phyloP scores from a whole-genome alignment of 345 rosid species.

The Lepidium didymum region DNA sequence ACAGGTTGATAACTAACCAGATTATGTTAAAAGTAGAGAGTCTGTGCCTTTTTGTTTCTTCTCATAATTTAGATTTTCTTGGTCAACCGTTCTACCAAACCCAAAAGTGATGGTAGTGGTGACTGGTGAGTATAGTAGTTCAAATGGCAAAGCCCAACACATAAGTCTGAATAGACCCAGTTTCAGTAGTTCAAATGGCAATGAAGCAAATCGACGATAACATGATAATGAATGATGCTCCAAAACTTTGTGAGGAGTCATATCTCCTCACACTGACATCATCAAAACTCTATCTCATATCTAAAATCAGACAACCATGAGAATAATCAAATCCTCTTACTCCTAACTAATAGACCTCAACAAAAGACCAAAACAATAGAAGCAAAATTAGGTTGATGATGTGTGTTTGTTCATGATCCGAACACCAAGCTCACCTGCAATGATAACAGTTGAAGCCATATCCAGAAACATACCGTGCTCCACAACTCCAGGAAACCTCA shows the following conservation, averaged over 20 bases:
- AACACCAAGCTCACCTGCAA: constrained; percentile 82
- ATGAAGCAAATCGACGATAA: background rate
- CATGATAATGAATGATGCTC: background rate
- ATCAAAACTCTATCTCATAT: background rate
- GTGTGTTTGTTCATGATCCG: constrained; percentile 45
- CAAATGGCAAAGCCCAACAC: constrained; percentile 9
- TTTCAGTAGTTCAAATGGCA: background rate
- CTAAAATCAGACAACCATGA: background rate
- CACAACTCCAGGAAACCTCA: constrained; percentile 79
- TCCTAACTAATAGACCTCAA: background rate
- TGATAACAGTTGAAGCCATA: constrained; percentile 89
- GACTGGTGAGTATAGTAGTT: too few species aligned
- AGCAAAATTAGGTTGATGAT: background rate
- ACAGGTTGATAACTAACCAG: constrained; percentile 8
- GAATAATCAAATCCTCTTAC: background rate
- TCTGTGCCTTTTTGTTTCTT: background rate
- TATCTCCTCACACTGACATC: constrained; percentile 3
- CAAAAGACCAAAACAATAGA: background rate
- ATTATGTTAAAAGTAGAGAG: background rate
- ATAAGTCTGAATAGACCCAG: background rate
- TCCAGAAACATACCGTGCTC: constrained; percentile 95
- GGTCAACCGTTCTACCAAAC: constrained; percentile 16
- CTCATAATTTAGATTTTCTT: background rate
- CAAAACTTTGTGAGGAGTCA: constrained; percentile 5
- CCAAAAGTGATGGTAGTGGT: background rate